Evolutionary conservation across 176 grass and related monocot genomes (phyloP).

Genomic region (Sorghum bicolor): DNA sequence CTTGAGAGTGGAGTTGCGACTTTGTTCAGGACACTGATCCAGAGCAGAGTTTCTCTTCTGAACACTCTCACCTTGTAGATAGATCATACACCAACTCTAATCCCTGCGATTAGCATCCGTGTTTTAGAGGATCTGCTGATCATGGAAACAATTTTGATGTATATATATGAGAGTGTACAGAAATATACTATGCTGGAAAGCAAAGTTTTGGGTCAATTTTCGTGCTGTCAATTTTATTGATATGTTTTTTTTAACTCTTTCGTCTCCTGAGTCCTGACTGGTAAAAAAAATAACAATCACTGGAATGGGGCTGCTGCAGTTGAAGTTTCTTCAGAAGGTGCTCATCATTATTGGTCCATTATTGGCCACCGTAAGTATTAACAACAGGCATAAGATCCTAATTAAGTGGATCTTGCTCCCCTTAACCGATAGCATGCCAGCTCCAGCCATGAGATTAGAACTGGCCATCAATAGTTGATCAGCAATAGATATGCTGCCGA

Average conservation of each 20-base stretch:
- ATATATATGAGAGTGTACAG: constrained; percentile 14
- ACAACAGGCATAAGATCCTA: constrained; percentile 11
- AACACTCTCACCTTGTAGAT: constrained; percentile 37
- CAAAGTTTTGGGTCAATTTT: constrained; percentile 32
- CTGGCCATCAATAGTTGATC: constrained; percentile 10
- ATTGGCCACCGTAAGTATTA: neutral
- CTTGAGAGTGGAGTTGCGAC: constrained; percentile 14
- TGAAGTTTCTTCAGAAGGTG: neutral
- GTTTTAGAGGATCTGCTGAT: neutral
- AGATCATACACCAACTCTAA: neutral
- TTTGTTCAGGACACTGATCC: constrained; percentile 36
- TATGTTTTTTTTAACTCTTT: neutral
- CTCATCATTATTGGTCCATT: neutral
- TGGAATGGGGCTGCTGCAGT: neutral
- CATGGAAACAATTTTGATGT: constrained; percentile 17
- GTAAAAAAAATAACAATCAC: too few species aligned
- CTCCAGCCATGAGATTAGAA: neutral
- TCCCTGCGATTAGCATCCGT: neutral
- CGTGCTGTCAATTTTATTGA: neutral
- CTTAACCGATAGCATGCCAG: neutral
- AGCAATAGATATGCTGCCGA: neutral
- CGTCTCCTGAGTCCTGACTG: neutral
- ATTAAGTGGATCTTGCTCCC: constrained; percentile 28
- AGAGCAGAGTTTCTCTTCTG: constrained; percentile 27
- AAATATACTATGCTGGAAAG: neutral